A percentile compares a stretch with the other conserved stretches of the same genome.
These are phyloP conservation scores for Yarrowia osloensis DNA, from an alignment of 805 yeast genomes.

Conservation along the genomic window DNA sequence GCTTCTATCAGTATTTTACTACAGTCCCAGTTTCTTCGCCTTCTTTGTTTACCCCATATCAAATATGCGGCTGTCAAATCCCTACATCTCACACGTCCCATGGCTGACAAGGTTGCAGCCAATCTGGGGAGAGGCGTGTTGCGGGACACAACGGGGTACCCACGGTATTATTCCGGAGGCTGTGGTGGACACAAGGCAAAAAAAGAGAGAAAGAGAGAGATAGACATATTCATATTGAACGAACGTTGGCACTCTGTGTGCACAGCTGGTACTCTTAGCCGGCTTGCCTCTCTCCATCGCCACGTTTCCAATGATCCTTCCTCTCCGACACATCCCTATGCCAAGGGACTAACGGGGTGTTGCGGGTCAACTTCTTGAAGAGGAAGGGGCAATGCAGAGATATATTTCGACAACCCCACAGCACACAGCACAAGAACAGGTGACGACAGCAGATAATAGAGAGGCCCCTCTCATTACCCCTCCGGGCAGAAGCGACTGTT, in stretches of 20 bases:
- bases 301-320: neutral
- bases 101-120: neutral
- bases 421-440: neutral
- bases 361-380: slow-evolving; percentile 3
- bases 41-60: neutral
- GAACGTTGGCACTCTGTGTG: too few species aligned
- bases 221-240: too few species aligned
- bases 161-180: neutral
- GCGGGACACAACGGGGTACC: neutral
- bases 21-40: neutral
- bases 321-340: neutral
- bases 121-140: neutral
- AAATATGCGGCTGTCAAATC: neutral
- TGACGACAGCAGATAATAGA: neutral
- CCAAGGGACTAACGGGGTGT: neutral
- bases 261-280: too few species aligned
- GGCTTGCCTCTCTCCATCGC: too few species aligned
- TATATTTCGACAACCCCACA: neutral
- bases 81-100: neutral
- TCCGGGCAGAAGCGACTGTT: neutral
- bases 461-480: neutral
- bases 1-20: neutral
- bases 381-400: neutral
- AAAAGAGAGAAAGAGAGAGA: neutral
- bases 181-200: neutral